These are phyloP conservation scores for Phytophthora citrophthora DNA, from an alignment of 352 stramenopile genomes.

Conservation along the genomic window DNA sequence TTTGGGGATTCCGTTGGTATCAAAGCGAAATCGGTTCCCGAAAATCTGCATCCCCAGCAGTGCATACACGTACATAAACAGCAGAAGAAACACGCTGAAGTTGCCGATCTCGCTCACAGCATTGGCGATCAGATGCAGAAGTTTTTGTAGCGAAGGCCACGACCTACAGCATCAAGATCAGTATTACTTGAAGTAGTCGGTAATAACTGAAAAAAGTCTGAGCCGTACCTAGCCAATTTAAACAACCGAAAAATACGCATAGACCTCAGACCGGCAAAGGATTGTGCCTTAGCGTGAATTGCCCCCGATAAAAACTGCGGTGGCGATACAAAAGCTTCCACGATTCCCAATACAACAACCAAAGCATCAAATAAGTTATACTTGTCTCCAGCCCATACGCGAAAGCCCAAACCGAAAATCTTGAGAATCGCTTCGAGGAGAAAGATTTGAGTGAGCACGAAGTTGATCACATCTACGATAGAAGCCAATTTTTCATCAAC, in stretches of 20 bases:
- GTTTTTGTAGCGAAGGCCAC: constrained; percentile 91
- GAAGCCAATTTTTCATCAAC: constrained; percentile 46
- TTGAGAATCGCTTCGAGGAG: constrained; percentile 68
- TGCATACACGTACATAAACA: constrained; percentile 95
- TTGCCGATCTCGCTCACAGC: constrained; percentile 92
- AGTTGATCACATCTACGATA: constrained; percentile 67
- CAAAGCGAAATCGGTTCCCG: constrained; percentile 91
- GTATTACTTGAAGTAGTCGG: too few species aligned
- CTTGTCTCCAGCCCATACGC: constrained; percentile 54
- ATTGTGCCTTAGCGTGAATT: constrained; percentile 22
- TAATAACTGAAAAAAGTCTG: not conserved
- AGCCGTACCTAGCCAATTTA: constrained; percentile 80
- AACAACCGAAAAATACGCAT: constrained; percentile 91
- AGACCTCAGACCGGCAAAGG: constrained; percentile 82
- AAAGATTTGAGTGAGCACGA: constrained; percentile 59
- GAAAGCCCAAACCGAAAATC: constrained; percentile 65
- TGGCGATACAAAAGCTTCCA: constrained; percentile 53
- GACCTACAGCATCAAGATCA: constrained; percentile 27
- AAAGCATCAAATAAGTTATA: constrained; percentile 88
- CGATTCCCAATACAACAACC: constrained; percentile 49
- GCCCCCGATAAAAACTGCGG: constrained; percentile 38
- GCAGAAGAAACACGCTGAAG: constrained; percentile 91
- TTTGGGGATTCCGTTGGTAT: constrained; percentile 19
- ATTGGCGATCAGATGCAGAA: constrained; percentile 89
- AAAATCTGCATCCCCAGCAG: constrained; percentile 94